Evolutionary conservation across 164 flowering plant species (phyloP), one percentile per base, ranked within the genome.

Genomic region (Akebia trifoliata): DNA sequence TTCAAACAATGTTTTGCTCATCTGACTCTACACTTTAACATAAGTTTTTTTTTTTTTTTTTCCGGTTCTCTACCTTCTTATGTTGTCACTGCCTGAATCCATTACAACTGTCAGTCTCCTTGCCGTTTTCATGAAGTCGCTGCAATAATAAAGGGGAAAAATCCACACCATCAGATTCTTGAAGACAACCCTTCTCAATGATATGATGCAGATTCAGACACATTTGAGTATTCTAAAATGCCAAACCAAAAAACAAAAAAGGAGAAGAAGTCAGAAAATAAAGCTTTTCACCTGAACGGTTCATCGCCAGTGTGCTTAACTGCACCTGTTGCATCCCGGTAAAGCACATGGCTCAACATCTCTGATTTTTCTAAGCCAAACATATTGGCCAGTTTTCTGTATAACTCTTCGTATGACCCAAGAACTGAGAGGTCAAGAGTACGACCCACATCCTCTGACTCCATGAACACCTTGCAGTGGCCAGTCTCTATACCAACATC

Each of bases 381-480:
- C 87, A 81, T 78, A 64, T 68, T 68, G 32, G 81, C 79, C 28
- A 87, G 65, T 60, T 67, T 78, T 59, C 66, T 66, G 63, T 86
- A 72, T 15, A 91, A 72, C 57, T 85, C 86, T 68, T 86, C 94
- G 48, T 86, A 91, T 15, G 97, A 86, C 18, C 81, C 72, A n/a
- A 91, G 69, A 32, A 64, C 72, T 0, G 94, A 80, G 54, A 91
- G 94, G 55, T 87, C 84, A 20, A 87, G 86, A 12, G 87, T 78
- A 43, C 87, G 72, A 10, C 98, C 96, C 3, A 86, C 88, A 67
- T 87, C 83, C 51, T 85, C 87, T 0, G 85, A 78, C 30, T 87
- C 95, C 84, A 84, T 50, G 61, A 82, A 84, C 3, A 90, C 93
- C 71, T 85, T 84, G 69, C 97, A 87, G 35, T 74, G 85, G 58